Evolutionary conservation across 2,329 filamentous ascomycete species (phyloP).

Genomic region (Aspergillus hortae): DNA sequence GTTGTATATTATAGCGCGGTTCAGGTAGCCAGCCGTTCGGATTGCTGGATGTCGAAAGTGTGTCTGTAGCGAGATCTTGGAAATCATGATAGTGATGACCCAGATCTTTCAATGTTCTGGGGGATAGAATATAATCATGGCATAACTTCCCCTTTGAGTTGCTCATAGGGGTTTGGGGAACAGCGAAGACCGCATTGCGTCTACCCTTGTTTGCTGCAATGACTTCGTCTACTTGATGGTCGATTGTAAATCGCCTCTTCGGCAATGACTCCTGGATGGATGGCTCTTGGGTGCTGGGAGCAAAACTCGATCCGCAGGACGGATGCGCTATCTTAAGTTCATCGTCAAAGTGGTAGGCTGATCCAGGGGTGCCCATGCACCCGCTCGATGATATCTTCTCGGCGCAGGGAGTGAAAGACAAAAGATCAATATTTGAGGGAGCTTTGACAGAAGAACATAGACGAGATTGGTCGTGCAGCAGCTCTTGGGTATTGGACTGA

Average conservation of each 20-base stretch:
- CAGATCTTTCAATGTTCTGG: background rate
- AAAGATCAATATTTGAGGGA: background rate
- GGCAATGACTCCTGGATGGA: background rate
- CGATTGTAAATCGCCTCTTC: conserved; percentile 21
- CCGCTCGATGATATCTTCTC: background rate
- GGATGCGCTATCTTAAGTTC: background rate
- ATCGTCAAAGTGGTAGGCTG: background rate
- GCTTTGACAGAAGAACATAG: background rate
- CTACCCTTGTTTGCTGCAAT: conserved; percentile 17
- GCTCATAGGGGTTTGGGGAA: background rate
- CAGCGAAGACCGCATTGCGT: conserved; percentile 1
- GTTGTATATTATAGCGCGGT: conserved; percentile 10
- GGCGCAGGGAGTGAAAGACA: background rate
- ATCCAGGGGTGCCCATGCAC: background rate
- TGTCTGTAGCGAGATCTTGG: background rate
- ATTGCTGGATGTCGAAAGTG: conserved; percentile 5
- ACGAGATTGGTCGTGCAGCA: background rate
- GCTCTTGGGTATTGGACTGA: background rate
- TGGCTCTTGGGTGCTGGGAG: background rate
- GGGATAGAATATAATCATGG: background rate
- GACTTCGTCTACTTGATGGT: conserved; percentile 19
- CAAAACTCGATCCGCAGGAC: too few relatives aligned
- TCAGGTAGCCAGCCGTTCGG: conserved; percentile 15
- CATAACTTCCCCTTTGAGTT: too few relatives aligned
- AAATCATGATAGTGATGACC: background rate